These are phyloP conservation scores for Erodium chrysanthum DNA, from an alignment of 441 rosid genomes.

Conservation along the genomic window DNA sequence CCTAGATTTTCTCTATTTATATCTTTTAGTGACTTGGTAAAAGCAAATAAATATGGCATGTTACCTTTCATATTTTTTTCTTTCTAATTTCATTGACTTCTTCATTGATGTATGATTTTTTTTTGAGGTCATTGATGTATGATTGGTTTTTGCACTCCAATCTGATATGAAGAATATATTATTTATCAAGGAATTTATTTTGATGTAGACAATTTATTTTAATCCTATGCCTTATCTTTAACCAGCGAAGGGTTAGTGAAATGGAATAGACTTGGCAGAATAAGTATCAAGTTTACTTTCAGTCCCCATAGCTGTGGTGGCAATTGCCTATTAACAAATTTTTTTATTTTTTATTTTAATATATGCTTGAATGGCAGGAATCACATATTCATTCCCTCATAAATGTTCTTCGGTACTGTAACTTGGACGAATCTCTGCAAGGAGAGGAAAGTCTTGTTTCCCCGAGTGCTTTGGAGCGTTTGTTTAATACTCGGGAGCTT, in stretches of 20 bases:
- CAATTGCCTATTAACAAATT: neutral
- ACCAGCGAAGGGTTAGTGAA: neutral
- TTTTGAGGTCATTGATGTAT: neutral
- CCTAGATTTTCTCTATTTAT: conserved; percentile 1
- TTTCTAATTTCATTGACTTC: neutral
- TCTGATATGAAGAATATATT: neutral
- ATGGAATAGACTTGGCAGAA: neutral
- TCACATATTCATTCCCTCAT: conserved; percentile 97
- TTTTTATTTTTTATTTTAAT: neutral
- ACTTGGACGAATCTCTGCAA: conserved; percentile 89
- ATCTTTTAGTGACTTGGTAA: neutral
- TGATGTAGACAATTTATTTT: neutral
- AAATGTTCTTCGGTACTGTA: conserved; percentile 96
- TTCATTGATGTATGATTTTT: neutral
- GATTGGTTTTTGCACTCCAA: neutral
- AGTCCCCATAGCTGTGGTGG: neutral
- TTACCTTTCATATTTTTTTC: neutral
- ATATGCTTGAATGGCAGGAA: conserved; percentile 21
- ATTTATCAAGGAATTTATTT: neutral
- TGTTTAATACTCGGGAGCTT: conserved; percentile 83
- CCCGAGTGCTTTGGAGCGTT: conserved; percentile 69
- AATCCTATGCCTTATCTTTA: neutral
- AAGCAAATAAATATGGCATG: no score
- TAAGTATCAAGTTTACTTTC: neutral
- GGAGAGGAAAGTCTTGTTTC: conserved; percentile 91